Evolutionary conservation across 441 rosid genomes (phyloP).

Genomic region (Pelargonium myrrhifolium): DNA sequence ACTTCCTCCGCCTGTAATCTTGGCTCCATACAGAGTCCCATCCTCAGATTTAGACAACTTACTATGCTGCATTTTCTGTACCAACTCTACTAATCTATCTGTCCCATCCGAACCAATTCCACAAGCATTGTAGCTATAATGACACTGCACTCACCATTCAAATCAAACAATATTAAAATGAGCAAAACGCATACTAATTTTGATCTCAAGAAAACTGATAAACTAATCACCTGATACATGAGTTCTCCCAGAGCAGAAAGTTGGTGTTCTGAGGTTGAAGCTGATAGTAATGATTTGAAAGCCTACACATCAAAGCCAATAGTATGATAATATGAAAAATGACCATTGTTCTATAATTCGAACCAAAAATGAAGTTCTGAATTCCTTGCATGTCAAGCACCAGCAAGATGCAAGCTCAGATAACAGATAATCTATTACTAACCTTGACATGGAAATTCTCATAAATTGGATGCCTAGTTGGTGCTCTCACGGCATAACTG

Average conservation of each 20-base stretch:
- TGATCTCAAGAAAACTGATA: not conserved
- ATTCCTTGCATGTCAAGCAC: no score
- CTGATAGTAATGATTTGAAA: constrained; percentile 84
- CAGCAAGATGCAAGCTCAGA: constrained; percentile 4
- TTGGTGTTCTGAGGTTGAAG: constrained; percentile 78
- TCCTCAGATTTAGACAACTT: constrained; percentile 43
- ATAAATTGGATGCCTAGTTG: constrained; percentile 84
- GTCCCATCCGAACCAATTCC: constrained; percentile 93
- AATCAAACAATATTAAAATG: not conserved
- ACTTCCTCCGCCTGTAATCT: constrained; percentile 97
- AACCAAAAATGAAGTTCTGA: no score
- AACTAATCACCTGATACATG: constrained; percentile 63
- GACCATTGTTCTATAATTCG: no score
- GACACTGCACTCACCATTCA: constrained; percentile 50
- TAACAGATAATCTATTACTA: constrained; percentile 16
- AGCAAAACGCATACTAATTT: constrained; percentile 5
- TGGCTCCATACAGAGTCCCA: constrained; percentile 76
- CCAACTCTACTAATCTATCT: constrained; percentile 61
- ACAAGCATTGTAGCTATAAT: constrained; percentile 93
- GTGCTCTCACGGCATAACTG: constrained; percentile 65
- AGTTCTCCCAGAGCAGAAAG: constrained; percentile 91
- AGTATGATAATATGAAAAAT: not conserved
- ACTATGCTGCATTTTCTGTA: constrained; percentile 79
- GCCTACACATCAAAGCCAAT: constrained; percentile 39
- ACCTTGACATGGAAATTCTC: constrained; percentile 98